Evolutionary conservation across 225 moss, liverwort and hornwort species (phyloP).

Genomic region (Pseudoscleropodium purum): DNA sequence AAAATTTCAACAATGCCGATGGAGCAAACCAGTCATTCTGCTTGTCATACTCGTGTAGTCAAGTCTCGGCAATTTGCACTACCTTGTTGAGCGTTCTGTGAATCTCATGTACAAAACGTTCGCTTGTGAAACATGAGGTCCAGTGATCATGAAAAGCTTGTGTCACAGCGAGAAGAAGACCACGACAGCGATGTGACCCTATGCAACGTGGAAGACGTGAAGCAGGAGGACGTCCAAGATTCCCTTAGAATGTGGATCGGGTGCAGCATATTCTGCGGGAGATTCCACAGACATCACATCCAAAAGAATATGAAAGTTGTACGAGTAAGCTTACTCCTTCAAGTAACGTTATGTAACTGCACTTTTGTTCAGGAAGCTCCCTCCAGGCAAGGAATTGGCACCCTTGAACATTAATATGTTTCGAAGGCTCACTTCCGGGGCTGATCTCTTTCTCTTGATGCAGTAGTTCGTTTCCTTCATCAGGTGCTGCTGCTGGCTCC

Average conservation of each 20-base stretch:
- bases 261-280: constrained; percentile 2
- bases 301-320: neutral
- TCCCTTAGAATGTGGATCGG: neutral
- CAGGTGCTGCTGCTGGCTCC: neutral
- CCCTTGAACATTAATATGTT: neutral
- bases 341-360: neutral
- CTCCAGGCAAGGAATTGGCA: neutral
- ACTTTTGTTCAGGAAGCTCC: neutral
- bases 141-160: neutral
- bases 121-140: neutral
- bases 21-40: neutral
- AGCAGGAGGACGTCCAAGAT: neutral
- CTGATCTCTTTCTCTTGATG: neutral
- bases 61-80: neutral
- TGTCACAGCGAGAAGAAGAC: neutral
- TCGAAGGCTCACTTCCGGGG: neutral
- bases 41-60: neutral
- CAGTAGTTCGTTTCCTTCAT: neutral
- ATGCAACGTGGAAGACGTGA: neutral
- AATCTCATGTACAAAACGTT: neutral
- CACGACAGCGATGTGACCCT: neutral
- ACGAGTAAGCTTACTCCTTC: neutral
- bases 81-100: neutral
- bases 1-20: neutral
- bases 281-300: neutral